Evolutionary conservation across 768 basidiomycete genomes (phyloP).

Genomic region (Lactarius indigo): DNA sequence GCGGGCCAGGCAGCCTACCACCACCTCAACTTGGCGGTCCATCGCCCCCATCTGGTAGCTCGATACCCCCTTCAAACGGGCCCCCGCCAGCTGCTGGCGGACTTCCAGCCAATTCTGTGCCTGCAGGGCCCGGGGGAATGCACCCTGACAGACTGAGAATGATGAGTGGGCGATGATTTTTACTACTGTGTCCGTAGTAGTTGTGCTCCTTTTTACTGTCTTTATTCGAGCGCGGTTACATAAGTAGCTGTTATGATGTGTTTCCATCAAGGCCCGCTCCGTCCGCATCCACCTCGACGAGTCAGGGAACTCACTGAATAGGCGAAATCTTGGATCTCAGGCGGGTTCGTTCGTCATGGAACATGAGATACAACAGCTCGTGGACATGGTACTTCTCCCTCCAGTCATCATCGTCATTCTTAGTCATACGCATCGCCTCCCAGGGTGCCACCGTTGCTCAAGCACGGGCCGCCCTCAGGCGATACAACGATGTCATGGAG

Average conservation of each 20-base stretch:
- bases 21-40: slow-evolving; percentile 16
- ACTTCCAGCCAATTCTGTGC: slow-evolving; percentile 28
- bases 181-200: neutral
- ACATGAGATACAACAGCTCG: slow-evolving; percentile 34
- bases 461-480: slow-evolving; percentile 77
- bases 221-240: slow-evolving; percentile 6
- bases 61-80: slow-evolving; percentile 12
- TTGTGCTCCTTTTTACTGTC: neutral
- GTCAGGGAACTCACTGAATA: slow-evolving; percentile 8
- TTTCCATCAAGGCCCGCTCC: neutral
- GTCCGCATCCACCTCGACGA: slow-evolving; percentile 1
- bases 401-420: neutral
- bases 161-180: slow-evolving; percentile 43
- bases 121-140: slow-evolving; percentile 58
- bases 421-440: slow-evolving; percentile 1
- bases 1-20: slow-evolving; percentile 30
- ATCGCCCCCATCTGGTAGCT: slow-evolving; percentile 27
- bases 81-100: slow-evolving; percentile 10
- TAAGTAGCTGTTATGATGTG: slow-evolving; percentile 5
- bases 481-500: slow-evolving; percentile 86
- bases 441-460: slow-evolving; percentile 82
- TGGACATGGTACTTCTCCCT: slow-evolving; percentile 34
- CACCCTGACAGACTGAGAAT: slow-evolving; percentile 83
- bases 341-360: slow-evolving; percentile 30
- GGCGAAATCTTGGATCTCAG: slow-evolving; percentile 7